Evolutionary conservation across 371 early-diverging fungal genomes (phyloP).

Genomic region (Mucor velutinosus): DNA sequence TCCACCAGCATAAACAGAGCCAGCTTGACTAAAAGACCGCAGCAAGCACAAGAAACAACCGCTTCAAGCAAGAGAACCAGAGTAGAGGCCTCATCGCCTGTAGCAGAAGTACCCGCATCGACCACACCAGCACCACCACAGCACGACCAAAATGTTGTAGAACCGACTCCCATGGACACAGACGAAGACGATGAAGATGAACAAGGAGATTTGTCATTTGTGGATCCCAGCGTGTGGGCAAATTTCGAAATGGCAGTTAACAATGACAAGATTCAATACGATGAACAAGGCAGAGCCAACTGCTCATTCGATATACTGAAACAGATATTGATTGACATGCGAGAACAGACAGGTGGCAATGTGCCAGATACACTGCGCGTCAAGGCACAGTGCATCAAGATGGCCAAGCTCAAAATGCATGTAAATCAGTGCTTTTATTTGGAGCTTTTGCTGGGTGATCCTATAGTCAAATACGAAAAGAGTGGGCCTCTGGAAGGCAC

Average conservation of each 20-base stretch:
- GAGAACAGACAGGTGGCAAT: neutral
- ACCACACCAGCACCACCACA: neutral
- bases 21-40: neutral
- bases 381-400: neutral
- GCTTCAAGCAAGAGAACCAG: neutral
- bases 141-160: neutral
- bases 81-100: neutral
- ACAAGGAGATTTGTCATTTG: neutral
- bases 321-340: constrained; percentile 6
- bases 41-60: neutral
- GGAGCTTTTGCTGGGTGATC: constrained; percentile 6
- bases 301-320: constrained; percentile 11
- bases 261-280: neutral
- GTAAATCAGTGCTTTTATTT: constrained; percentile 1
- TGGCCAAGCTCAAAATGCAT: constrained; percentile 1
- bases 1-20: neutral
- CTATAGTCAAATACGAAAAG: neutral
- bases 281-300: constrained; percentile 7
- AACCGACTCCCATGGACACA: neutral
- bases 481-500: neutral
- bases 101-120: neutral
- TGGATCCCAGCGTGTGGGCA: constrained; percentile 5
- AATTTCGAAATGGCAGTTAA: constrained; percentile 1
- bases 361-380: constrained; percentile 15
- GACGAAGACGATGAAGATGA: neutral